These are phyloP conservation scores for Phenoliferia sp. DNA, from an alignment of 1,284 basidiomycete genomes.

Conservation along the genomic window DNA sequence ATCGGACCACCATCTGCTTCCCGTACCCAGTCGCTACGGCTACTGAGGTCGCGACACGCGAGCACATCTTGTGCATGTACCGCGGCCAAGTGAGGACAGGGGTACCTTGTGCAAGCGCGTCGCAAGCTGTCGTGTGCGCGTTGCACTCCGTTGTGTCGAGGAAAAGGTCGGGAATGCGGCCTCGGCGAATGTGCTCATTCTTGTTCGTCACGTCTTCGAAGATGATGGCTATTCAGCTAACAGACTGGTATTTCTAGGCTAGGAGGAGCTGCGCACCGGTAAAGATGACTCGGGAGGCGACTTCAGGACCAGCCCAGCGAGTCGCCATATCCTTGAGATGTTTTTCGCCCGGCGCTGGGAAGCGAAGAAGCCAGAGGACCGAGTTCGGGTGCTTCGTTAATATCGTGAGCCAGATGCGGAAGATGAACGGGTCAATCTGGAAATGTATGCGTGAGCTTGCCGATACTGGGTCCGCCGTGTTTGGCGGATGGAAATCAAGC, in stretches of 20 bases:
- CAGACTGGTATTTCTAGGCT: constrained; percentile 42
- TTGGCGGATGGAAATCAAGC: background rate
- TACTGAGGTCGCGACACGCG: constrained; percentile 57
- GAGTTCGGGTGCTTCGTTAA: constrained; percentile 52
- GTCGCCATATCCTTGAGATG: constrained; percentile 52
- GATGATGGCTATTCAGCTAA: too few relatives aligned
- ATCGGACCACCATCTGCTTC: constrained; percentile 53
- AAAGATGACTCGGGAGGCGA: constrained; percentile 55
- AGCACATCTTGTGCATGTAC: constrained; percentile 58
- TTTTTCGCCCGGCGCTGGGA: constrained; percentile 55
- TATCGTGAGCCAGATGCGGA: constrained; percentile 56
- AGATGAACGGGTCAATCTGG: constrained; percentile 55
- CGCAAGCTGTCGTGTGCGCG: constrained; percentile 59
- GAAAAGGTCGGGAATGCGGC: constrained; percentile 56
- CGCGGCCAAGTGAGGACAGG: constrained; percentile 58
- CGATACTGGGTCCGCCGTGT: too few relatives aligned
- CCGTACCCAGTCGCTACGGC: constrained; percentile 56
- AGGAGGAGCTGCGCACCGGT: constrained; percentile 47
- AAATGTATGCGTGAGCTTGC: background rate
- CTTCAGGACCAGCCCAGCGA: constrained; percentile 53
- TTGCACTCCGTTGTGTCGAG: constrained; percentile 63
- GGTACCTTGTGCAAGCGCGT: constrained; percentile 59
- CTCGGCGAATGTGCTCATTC: constrained; percentile 54
- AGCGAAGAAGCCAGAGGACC: constrained; percentile 59
- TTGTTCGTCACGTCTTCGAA: constrained; percentile 56